phyloP scores from a whole-genome alignment of 176 grass and related monocot species.

The Carex cristatella region DNA sequence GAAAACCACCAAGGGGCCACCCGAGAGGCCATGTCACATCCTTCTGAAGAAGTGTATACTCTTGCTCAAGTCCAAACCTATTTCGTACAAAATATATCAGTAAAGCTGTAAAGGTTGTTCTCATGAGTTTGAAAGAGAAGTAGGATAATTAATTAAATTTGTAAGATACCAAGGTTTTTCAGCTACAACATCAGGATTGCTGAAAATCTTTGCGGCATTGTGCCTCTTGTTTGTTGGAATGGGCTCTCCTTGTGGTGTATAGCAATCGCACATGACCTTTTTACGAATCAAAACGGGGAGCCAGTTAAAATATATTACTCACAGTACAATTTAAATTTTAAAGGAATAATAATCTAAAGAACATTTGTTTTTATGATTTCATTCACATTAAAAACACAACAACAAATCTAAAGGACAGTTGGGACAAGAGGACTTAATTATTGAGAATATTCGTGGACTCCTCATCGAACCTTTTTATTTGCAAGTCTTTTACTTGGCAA shows the following conservation, averaged over 20 bases:
- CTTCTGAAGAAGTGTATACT: constrained; percentile 96
- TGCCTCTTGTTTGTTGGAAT: constrained; percentile 63
- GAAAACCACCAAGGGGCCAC: constrained; percentile 82
- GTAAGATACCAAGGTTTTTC: constrained; percentile 64
- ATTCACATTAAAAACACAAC: no score
- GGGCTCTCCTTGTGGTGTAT: constrained; percentile 50
- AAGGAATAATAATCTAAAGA: not conserved
- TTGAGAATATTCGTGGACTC: not conserved
- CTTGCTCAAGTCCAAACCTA: constrained; percentile 94
- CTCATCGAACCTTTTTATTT: not conserved
- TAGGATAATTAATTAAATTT: not conserved
- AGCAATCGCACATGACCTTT: constrained; percentile 88
- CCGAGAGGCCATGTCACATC: constrained; percentile 89
- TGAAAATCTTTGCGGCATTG: constrained; percentile 61
- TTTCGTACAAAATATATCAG: not conserved
- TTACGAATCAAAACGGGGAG: not conserved
- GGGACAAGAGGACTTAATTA: not conserved
- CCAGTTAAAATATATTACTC: not conserved
- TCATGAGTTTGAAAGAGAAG: not conserved
- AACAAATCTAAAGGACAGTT: not conserved
- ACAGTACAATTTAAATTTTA: not conserved
- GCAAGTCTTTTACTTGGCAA: not conserved
- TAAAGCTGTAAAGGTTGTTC: not conserved
- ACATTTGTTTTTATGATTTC: no score
- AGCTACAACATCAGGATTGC: constrained; percentile 56